Evolutionary conservation across 2,329 filamentous ascomycete genomes (phyloP).

Genomic region (Penicillium sp.): DNA sequence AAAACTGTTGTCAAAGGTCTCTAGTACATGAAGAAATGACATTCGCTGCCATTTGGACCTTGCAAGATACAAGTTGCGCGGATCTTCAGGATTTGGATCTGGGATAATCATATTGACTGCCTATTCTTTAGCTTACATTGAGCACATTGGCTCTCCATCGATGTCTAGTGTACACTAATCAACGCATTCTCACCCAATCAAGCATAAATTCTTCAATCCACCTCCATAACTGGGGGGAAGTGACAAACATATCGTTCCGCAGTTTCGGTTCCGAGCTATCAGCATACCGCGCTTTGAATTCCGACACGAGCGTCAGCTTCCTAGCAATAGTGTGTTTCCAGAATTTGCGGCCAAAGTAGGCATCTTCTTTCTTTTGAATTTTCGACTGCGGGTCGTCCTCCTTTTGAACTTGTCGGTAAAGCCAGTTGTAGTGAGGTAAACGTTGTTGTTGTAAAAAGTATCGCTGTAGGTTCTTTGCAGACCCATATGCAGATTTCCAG

Average conservation of each 20-base stretch:
- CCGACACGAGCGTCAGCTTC: slow-evolving; percentile 19
- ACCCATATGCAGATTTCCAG: slow-evolving; percentile 8
- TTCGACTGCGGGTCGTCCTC: slow-evolving; percentile 15
- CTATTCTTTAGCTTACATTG: no score
- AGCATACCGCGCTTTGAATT: slow-evolving; percentile 17
- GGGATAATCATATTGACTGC: no score
- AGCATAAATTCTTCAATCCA: slow-evolving; percentile 11
- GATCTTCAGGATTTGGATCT: no score
- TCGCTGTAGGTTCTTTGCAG: slow-evolving; percentile 2
- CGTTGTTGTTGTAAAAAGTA: slow-evolving; percentile 9
- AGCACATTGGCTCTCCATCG: no score
- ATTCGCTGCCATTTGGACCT: no score
- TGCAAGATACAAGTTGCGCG: no score
- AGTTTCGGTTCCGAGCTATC: slow-evolving; percentile 7
- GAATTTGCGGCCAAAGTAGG: slow-evolving; percentile 14
- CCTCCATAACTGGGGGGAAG: slow-evolving; percentile 21
- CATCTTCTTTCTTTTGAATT: slow-evolving; percentile 13
- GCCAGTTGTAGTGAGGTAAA: slow-evolving; percentile 12
- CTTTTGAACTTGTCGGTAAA: slow-evolving; percentile 12
- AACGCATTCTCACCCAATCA: slow-evolving; percentile 13
- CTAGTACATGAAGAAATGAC: background rate
- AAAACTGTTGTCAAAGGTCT: background rate
- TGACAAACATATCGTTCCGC: slow-evolving; percentile 19
- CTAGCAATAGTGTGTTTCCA: slow-evolving; percentile 16
- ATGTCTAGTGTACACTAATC: background rate